A percentile compares a stretch with the other conserved stretches of the same genome.
phyloP scores from a whole-genome alignment of 441 rosid species.

The Brassica hybrid region DNA sequence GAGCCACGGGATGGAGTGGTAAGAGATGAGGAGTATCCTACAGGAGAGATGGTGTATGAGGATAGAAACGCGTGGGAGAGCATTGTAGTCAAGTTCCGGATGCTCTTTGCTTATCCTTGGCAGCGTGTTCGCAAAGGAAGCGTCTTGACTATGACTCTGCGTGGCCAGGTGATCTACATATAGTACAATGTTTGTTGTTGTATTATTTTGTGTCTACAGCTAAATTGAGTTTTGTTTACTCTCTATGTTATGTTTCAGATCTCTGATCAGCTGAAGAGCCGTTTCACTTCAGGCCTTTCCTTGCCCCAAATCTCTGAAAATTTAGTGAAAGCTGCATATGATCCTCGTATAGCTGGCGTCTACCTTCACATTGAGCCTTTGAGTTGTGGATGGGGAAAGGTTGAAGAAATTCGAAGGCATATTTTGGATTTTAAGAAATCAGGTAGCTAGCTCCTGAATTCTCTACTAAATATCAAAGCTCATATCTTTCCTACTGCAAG shows the following conservation, averaged over 20 bases:
- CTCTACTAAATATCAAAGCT: too few relatives aligned
- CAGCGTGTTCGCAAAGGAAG: slow-evolving; percentile 87
- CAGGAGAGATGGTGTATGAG: slow-evolving; percentile 70
- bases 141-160: slow-evolving; percentile 78
- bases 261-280: slow-evolving; percentile 93
- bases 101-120: slow-evolving; percentile 91
- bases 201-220: too few relatives aligned
- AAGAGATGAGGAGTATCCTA: slow-evolving; percentile 68
- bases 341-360: slow-evolving; percentile 87
- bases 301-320: slow-evolving; percentile 92
- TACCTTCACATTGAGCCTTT: slow-evolving; percentile 90
- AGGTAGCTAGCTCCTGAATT: too few relatives aligned
- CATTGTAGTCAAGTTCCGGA: slow-evolving; percentile 67
- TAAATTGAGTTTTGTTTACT: too few relatives aligned
- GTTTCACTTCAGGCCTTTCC: slow-evolving; percentile 84
- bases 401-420: slow-evolving; percentile 88
- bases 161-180: slow-evolving; percentile 87
- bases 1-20: slow-evolving; percentile 7
- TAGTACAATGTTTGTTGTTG: too few relatives aligned
- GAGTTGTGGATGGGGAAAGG: slow-evolving; percentile 95
- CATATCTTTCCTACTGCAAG: too few relatives aligned
- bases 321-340: slow-evolving; percentile 86
- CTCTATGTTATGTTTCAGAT: slow-evolving; percentile 62
- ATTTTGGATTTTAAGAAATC: slow-evolving; percentile 88
- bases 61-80: slow-evolving; percentile 61